phyloP scores from a whole-genome alignment of 192 early-diverging fungal species.

The Spinellus fusiger region DNA sequence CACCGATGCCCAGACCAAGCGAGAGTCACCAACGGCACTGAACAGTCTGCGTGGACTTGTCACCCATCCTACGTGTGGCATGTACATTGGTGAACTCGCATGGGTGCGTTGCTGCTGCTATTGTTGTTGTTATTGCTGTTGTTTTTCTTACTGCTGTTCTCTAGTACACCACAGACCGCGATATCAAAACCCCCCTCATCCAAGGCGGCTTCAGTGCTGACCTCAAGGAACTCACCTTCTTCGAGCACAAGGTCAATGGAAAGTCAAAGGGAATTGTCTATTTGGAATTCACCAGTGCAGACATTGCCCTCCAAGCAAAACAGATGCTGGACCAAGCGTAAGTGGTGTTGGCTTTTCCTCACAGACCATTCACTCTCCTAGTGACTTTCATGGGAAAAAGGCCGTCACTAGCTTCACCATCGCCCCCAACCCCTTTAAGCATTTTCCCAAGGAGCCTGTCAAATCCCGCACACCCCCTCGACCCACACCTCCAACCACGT shows the following conservation, averaged over 20 bases:
- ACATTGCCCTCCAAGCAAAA: constrained; percentile 35
- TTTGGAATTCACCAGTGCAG: constrained; percentile 42
- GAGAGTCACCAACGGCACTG: constrained; percentile 17
- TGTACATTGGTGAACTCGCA: constrained; percentile 40
- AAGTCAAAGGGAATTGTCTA: constrained; percentile 59
- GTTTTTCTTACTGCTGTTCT: no score
- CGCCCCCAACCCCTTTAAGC: constrained; percentile 35
- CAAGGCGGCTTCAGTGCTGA: constrained; percentile 46
- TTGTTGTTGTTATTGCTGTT: neutral
- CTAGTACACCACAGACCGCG: constrained; percentile 55
- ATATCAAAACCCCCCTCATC: constrained; percentile 35
- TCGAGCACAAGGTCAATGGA: constrained; percentile 60
- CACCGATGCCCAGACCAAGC: constrained; percentile 8
- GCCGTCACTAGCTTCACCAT: constrained; percentile 29
- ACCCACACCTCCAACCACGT: neutral
- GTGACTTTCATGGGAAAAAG: constrained; percentile 28
- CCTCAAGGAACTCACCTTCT: constrained; percentile 49
- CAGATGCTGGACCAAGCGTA: constrained; percentile 39
- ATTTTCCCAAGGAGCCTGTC: constrained; percentile 35
- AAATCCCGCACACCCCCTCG: neutral
- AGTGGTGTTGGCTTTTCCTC: neutral
- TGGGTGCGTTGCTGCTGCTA: constrained; percentile 28
- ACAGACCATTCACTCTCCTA: neutral
- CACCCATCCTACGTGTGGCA: constrained; percentile 27
- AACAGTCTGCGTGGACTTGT: constrained; percentile 18